Base-by-base conservation (phyloP, 345 rosid species). In the Limnanthes douglasii region DNA sequence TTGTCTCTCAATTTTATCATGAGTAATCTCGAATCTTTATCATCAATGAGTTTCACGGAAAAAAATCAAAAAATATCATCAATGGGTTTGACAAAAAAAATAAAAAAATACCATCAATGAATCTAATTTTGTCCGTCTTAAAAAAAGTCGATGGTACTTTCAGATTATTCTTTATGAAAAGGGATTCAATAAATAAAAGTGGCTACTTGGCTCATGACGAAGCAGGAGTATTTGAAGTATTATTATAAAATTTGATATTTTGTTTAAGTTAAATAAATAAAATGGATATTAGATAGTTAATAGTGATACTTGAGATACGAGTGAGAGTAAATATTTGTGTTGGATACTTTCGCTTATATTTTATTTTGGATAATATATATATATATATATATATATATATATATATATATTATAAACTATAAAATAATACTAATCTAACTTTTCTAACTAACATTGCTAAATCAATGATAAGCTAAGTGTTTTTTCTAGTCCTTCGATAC, bases 381-480 rank as follows among this genome's bases (percentile, higher is more conserved):
- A 33, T 16, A 15, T 17, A n/a, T 8, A 41, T 34, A 2, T 37
- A 3, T 37, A 8, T 37, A 31, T 13, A 15, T 29, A 29, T 29
- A 4, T 22, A 33, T 20, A 3, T 35, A 31, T 45, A 17, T 33
- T 34, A 46, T 40, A 9, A 18, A 17, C 33, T 34, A 46, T 40
- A 9, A 18, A 21, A 54, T 23, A 17, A 28, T 34, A 16, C 47
- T 26, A 13, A 6, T 48, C 3, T 31, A 18, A 43, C 47, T 48
- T 48, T 35, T 48, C 42, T 35, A 46, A 18, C 19, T 35, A 30
- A 23, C 10, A 34, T 35, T 35, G 30, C 31, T 42, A 28, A 14
- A 30, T 14, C 45, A 55, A 47, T 55, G 41, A 55, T 55, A 54
- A 48, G 18, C 45, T 50, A 55, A 47, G 55, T 48, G 61, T n/a